Conservation (phyloP, 2,329 filamentous ascomycete species). For the Grosmannia clavigera region DNA sequence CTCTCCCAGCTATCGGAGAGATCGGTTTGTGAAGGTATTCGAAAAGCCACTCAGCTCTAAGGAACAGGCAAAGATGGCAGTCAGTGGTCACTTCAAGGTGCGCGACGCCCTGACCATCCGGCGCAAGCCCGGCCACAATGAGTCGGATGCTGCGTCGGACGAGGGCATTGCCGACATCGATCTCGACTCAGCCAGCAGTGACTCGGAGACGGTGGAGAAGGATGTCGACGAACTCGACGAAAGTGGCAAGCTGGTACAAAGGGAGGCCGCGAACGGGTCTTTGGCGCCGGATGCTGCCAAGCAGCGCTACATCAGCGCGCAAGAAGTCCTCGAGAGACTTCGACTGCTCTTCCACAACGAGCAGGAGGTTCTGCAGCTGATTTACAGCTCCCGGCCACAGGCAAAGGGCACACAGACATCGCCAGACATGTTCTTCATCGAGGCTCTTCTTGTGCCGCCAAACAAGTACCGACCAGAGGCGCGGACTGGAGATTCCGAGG, state of each 20-base stretch:
- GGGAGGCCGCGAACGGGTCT: slow-evolving; percentile 25
- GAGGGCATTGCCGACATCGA: slow-evolving; percentile 60
- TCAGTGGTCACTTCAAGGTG: slow-evolving; percentile 49
- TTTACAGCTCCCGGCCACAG: slow-evolving; percentile 66
- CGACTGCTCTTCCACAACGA: slow-evolving; percentile 76
- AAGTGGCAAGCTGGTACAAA: slow-evolving; percentile 45
- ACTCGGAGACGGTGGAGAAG: slow-evolving; percentile 34
- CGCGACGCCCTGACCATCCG: slow-evolving; percentile 56
- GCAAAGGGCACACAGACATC: slow-evolving; percentile 48
- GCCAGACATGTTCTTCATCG: slow-evolving; percentile 90
- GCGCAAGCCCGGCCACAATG: slow-evolving; percentile 18
- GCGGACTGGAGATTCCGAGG: slow-evolving; percentile 63
- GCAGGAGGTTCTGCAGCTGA: slow-evolving; percentile 66
- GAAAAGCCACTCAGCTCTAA: slow-evolving; percentile 66
- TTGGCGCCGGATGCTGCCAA: slow-evolving; percentile 17
- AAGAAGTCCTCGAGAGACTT: slow-evolving; percentile 72
- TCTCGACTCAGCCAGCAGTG: slow-evolving; percentile 27
- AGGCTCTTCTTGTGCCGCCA: slow-evolving; percentile 75
- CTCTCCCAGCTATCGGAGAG: slow-evolving; percentile 76
- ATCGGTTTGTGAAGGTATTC: slow-evolving; percentile 88
- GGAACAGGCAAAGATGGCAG: slow-evolving; percentile 62
- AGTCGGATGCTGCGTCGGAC: slow-evolving; percentile 38
- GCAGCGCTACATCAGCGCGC: slow-evolving; percentile 69
- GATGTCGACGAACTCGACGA: slow-evolving; percentile 37
- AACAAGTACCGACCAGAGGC: slow-evolving; percentile 87